Base-by-base conservation (phyloP, 768 basidiomycete species). In the Rhizopogon salebrosus region DNA sequence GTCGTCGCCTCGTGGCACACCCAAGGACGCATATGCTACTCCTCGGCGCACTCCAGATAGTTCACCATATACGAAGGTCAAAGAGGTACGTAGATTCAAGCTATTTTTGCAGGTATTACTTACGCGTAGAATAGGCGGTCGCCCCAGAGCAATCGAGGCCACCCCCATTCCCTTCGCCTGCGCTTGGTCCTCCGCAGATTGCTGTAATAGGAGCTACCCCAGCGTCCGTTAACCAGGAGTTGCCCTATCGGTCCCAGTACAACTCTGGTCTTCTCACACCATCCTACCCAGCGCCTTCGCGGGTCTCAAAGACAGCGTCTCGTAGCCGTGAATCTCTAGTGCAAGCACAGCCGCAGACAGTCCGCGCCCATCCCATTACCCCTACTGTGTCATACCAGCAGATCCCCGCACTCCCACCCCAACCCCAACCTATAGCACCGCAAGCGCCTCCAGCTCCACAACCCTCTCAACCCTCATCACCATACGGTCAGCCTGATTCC, bases 151-250 rank as follows among this genome's bases (percentile, higher is more conserved):
- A 60, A 13, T 29, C 39, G 16, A 20, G 49, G 2, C 52, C 35
- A 45, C 57, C 54, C 35, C 58, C 49, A 53, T 24, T 57, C 42
- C 56, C 36, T 20, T 48, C 34, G 9, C 52, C 36, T 37, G 14
- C 48, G 4, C 51, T 41, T 22, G 60, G 48, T 35, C 62, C 57
- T 23, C 67, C 67, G 3, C 67, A 70, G 45, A 68, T 68, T 16
- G 59, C 67, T 23, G 57, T 68, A 18, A 63, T 68, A 10, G 64
- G 61, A 24, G 64, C 67, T 43, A 70, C 67, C 20, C 67, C 67
- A 4, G 20, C 60, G 18, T 38, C 58, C 13, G 35, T 50, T 14
- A 20, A 45, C 23, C 54, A 52, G 20, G 60, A 70, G 8, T 49
- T 68, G n/a, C 66, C 67, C 9, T 55, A 49, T 9, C 42, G 60